Evolutionary conservation across 257 asterid species (phyloP), one percentile per base, ranked within the genome.

Genomic region (Solanum boliviense): DNA sequence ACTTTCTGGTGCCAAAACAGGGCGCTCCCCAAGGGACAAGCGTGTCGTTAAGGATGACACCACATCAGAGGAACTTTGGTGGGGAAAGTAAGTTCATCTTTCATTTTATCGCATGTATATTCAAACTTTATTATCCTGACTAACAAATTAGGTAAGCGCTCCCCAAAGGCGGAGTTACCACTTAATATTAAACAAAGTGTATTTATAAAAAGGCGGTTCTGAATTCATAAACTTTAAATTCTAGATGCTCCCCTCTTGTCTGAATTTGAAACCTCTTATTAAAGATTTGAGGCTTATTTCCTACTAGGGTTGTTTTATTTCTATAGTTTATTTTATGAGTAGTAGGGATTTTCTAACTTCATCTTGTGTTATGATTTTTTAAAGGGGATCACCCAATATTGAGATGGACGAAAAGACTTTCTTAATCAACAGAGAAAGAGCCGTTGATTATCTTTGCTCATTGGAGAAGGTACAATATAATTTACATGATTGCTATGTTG

Each of bases 361-460:
- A 13, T 78, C 9, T 78, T 25, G 36, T 41, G 58, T 41, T 41
- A 39, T 85, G 31, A 35, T 29, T 75, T 25, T 29, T 25, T 9
- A 87, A 73, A 96, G 99, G 91, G 99, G 99, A n/a, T 94, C 98
- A 3, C 98, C 99, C 72, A 96, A 96, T 75, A 95, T 96, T 88
- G 99, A 96, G 90, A 96, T 96, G 98, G 98, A 96, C 81, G 98
- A 95, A 88, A 95, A 96, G 85, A 96, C 98, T 74, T 95, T 96
- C 93, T 34, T 95, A 95, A 93, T 96, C 70, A 96, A 96, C 75
- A 90, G 99, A 90, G 99, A 96, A 89, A 91, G 99, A 87, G 99
- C 99, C 9, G 98, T 96, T 81, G 99, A 96, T 93, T 96, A 96
- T 91, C 85, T 96, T 71, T 95, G 98, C 88, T 96, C 99, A 9